These are phyloP conservation scores for Kluyveromyces wickerhamii DNA, from an alignment of 805 yeast genomes.

Conservation along the genomic window DNA sequence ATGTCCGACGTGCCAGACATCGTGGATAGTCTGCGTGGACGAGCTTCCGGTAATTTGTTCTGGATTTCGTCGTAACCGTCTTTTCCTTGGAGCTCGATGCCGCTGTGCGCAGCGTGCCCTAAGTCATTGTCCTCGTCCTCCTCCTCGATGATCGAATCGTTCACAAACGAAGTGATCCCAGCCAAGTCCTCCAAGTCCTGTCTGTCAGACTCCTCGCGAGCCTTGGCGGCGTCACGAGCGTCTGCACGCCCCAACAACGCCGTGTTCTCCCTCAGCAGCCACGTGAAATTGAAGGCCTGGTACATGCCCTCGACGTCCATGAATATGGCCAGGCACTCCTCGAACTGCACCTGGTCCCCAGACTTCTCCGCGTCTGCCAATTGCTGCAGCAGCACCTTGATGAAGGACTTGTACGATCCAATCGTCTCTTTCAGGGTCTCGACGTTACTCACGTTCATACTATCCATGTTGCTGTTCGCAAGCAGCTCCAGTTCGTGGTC, in stretches of 20 bases:
- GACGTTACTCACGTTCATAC: slow-evolving; percentile 5
- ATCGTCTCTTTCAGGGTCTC: slow-evolving; percentile 35
- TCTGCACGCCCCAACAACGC: slow-evolving; percentile 4
- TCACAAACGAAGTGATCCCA: slow-evolving; percentile 6
- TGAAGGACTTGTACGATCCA: slow-evolving; percentile 48
- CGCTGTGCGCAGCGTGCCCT: background rate
- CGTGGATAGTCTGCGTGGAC: slow-evolving; percentile 15
- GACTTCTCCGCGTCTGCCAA: slow-evolving; percentile 45
- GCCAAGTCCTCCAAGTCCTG: slow-evolving; percentile 9
- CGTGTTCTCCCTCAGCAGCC: slow-evolving; percentile 27
- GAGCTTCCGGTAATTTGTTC: slow-evolving; percentile 3
- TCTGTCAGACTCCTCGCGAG: slow-evolving; percentile 4
- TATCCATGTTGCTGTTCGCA: slow-evolving; percentile 17
- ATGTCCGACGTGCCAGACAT: slow-evolving; percentile 28
- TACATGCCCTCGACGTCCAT: slow-evolving; percentile 70
- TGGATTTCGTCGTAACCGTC: background rate
- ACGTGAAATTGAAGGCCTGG: slow-evolving; percentile 40
- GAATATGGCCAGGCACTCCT: slow-evolving; percentile 60
- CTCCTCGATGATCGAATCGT: slow-evolving; percentile 4
- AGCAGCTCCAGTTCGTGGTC: slow-evolving; percentile 50
- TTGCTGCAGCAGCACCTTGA: slow-evolving; percentile 49
- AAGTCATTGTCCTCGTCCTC: slow-evolving; percentile 5
- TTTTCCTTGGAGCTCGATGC: background rate
- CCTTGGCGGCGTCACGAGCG: slow-evolving; percentile 1
- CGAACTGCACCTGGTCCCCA: slow-evolving; percentile 49